These are phyloP conservation scores for Stephania japonica DNA, from an alignment of 164 flowering plant genomes.

Conservation along the genomic window DNA sequence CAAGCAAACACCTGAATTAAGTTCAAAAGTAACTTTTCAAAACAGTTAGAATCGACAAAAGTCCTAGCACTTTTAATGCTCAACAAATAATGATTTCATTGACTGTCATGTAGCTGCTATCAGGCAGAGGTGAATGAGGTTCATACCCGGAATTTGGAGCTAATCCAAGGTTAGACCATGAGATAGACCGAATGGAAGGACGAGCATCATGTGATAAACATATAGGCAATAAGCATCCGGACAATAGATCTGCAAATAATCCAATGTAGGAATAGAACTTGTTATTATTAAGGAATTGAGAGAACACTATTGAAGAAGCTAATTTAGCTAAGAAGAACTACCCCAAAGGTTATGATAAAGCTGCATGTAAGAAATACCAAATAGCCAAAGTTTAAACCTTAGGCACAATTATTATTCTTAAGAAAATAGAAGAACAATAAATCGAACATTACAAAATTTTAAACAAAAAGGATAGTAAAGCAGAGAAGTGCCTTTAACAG, in stretches of 20 bases:
- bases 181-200: conserved; percentile 71
- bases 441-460: too few relatives aligned
- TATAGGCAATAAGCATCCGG: conserved; percentile 48
- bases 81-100: not conserved
- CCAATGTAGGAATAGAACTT: not conserved
- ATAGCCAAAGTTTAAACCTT: too few relatives aligned
- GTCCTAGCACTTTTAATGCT: not conserved
- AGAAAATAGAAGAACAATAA: too few relatives aligned
- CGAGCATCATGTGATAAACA: conserved; percentile 51
- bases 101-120: not conserved
- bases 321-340: too few relatives aligned
- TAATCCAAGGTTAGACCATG: conserved; percentile 86
- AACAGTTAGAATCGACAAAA: not conserved
- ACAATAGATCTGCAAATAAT: conserved; percentile 43
- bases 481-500: too few relatives aligned
- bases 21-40: conserved; percentile 14
- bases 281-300: not conserved
- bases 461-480: too few relatives aligned
- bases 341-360: too few relatives aligned
- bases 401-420: too few relatives aligned
- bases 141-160: conserved; percentile 77
- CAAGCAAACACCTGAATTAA: conserved; percentile 76
- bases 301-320: too few relatives aligned
- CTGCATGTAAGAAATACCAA: too few relatives aligned
- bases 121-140: not conserved